These are phyloP conservation scores for Sisymbrium irio DNA, from an alignment of 345 rosid species.

Conservation along the genomic window DNA sequence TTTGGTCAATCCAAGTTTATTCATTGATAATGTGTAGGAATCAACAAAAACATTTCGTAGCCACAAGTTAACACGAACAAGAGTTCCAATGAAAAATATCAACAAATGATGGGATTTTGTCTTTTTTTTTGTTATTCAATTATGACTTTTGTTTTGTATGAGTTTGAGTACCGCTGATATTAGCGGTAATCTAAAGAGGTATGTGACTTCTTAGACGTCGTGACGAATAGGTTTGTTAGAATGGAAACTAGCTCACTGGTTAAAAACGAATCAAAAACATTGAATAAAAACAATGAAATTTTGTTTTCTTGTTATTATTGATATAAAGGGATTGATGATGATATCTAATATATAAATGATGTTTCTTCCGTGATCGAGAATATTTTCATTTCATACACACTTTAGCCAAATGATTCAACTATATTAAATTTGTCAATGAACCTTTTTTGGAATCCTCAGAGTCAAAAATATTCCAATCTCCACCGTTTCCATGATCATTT, in stretches of 20 bases:
- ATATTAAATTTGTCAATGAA: not conserved
- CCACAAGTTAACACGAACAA: constrained; percentile 26
- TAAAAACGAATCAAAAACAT: not conserved
- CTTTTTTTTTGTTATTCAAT: not conserved
- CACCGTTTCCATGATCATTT: not conserved
- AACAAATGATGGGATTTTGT: constrained; percentile 11
- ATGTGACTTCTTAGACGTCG: not conserved
- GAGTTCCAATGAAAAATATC: constrained; percentile 18
- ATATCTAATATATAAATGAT: not conserved
- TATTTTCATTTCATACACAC: not conserved
- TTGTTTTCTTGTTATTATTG: not conserved
- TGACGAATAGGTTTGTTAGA: not conserved
- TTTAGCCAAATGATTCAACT: not conserved
- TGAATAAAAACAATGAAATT: not conserved
- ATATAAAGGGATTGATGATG: not conserved
- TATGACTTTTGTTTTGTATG: constrained; percentile 7
- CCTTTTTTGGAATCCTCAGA: not conserved
- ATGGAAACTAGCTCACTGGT: not conserved
- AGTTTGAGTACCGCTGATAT: not conserved
- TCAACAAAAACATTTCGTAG: not conserved
- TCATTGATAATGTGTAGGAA: not conserved
- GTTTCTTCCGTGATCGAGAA: not conserved
- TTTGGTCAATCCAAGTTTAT: constrained; percentile 13
- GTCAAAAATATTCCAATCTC: not conserved
- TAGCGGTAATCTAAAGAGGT: not conserved